Evolutionary conservation across 208 protist genomes (phyloP), one percentile per base, ranked within the genome.

Genomic region (Leptomonas seymouri): DNA sequence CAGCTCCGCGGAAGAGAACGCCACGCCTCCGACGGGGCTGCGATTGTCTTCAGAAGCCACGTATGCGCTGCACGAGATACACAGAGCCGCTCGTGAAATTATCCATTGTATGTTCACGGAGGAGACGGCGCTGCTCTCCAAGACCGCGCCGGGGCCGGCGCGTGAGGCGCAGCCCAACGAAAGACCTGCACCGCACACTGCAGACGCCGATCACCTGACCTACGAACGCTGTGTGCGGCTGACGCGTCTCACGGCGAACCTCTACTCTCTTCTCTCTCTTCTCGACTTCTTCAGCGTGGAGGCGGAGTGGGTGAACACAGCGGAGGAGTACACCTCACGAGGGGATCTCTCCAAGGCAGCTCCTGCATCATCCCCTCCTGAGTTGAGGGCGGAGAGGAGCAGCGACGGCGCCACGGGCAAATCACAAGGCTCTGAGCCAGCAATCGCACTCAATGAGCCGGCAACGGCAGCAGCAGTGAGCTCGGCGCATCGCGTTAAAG

Each of bases 271-370:
- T 14, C 53, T 82, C 25, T 28, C 66, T n/a, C 50, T 81, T 21
- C 57, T 81, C 2, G 48, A 60, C 53, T 81, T 81, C 49, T 81
- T 76, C 49, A 49, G 65, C 18, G 61, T 69, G 14, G 58, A 74
- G 30, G 55, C 31, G 31, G 60, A 41, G 18, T 23, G 4, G 31
- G 44, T n/a, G 11, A 30, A 55, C 23, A 31, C 56, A 1, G 23
- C 7, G 23, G 48, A 2, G 30, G n/a, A 53, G 9, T 14, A 23
- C 48, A 23, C 1, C 21, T 25, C n/a, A n/a, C 48, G n/a, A 18
- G n/a, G 30, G 21, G 30, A 25, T 15, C 27, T 3, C 28, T 8
- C 14, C 2, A 59, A 18, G 3, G 3, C 23, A 30, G 9, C 48
- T 30, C 16, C 9, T 2, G 31, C 3, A 41, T 53, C 54, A 4